Conservation (phyloP, 2,329 filamentous ascomycete genomes). For the Nemania sp. region DNA sequence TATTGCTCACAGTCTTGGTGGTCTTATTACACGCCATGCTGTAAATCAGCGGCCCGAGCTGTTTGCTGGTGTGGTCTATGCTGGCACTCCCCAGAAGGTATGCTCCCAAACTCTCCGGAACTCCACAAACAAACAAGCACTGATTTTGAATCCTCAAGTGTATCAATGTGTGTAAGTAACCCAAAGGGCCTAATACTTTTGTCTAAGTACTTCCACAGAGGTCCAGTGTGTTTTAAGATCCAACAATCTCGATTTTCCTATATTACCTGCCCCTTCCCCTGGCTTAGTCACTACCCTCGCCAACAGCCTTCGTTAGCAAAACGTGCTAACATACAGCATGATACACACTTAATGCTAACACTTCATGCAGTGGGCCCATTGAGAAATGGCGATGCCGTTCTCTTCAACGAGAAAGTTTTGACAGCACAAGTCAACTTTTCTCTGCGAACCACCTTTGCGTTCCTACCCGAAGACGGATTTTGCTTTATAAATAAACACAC, state of each 20-base stretch:
- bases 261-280: background rate
- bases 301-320: too few relatives aligned
- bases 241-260: background rate
- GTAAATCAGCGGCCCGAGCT: slow-evolving; percentile 85
- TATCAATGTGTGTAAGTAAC: slow-evolving; percentile 65
- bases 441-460: slow-evolving; percentile 80
- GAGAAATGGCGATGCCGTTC: slow-evolving; percentile 88
- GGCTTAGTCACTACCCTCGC: background rate
- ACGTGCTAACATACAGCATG: too few relatives aligned
- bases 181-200: background rate
- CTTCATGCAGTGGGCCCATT: slow-evolving; percentile 74
- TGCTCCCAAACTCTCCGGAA: background rate
- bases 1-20: slow-evolving; percentile 85
- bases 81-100: slow-evolving; percentile 72
- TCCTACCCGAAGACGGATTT: slow-evolving; percentile 83
- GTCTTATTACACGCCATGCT: slow-evolving; percentile 83
- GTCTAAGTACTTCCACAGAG: background rate
- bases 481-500: slow-evolving; percentile 87
- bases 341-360: slow-evolving; percentile 3
- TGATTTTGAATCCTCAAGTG: slow-evolving; percentile 53
- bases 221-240: background rate
- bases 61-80: slow-evolving; percentile 84
- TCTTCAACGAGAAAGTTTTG: slow-evolving; percentile 85
- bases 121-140: background rate
- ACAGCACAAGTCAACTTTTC: slow-evolving; percentile 94